phyloP scores from a whole-genome alignment of 768 basidiomycete genomes.

The Russula abietina region DNA sequence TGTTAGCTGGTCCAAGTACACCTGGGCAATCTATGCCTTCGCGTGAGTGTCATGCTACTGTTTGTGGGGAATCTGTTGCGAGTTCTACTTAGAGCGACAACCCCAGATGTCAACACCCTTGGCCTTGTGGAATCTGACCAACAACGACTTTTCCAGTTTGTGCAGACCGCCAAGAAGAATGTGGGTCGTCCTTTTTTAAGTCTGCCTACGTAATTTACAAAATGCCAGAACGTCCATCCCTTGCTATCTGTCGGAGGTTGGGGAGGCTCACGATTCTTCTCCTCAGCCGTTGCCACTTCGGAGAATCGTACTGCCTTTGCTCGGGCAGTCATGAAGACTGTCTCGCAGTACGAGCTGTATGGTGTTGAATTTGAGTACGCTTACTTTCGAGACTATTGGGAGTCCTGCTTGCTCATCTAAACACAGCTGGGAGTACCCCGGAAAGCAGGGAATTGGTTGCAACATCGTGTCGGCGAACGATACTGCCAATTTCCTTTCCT shows the following conservation, averaged over 20 bases:
- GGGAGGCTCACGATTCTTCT: conserved; percentile 59
- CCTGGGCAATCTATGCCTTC: conserved; percentile 62
- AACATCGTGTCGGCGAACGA: conserved; percentile 57
- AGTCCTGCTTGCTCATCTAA: neutral
- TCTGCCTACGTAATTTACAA: neutral
- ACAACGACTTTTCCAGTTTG: conserved; percentile 50
- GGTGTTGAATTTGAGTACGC: neutral
- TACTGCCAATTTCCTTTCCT: conserved; percentile 67
- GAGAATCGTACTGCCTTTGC: conserved; percentile 58
- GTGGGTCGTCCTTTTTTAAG: conserved; percentile 27
- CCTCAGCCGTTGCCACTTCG: conserved; percentile 49
- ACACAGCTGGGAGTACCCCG: conserved; percentile 86
- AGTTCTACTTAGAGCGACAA: conserved; percentile 30
- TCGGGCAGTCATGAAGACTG: conserved; percentile 48
- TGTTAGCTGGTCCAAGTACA: conserved; percentile 64
- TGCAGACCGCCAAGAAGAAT: conserved; percentile 38
- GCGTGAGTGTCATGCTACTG: conserved; percentile 36
- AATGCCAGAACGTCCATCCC: conserved; percentile 47
- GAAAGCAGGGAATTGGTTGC: conserved; percentile 58
- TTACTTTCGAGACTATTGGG: neutral
- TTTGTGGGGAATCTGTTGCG: neutral
- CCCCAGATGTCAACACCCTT: conserved; percentile 31
- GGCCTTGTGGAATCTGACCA: conserved; percentile 41
- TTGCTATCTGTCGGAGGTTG: conserved; percentile 65
- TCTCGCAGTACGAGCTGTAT: conserved; percentile 35